Evolutionary conservation across 176 grass and related monocot genomes (phyloP).

Genomic region (Oryza meridionalis): DNA sequence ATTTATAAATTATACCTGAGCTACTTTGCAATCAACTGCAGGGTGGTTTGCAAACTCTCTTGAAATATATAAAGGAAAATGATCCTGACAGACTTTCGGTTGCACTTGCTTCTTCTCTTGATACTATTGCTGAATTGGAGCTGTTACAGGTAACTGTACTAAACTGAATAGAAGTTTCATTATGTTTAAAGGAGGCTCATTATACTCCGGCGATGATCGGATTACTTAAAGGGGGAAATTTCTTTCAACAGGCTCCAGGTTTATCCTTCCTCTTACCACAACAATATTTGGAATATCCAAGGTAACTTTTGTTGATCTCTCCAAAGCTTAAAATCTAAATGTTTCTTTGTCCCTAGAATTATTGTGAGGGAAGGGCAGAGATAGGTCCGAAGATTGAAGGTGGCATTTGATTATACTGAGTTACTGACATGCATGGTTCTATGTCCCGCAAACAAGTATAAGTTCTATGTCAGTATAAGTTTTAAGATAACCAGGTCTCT

Average conservation of each 20-base stretch:
- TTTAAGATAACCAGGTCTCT: conserved; percentile 8
- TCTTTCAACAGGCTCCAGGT: conserved; percentile 70
- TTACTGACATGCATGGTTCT: no score
- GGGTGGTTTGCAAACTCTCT: conserved; percentile 81
- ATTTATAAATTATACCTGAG: conserved; percentile 18
- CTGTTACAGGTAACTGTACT: conserved; percentile 65
- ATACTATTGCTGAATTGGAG: conserved; percentile 81
- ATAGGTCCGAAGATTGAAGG: background rate
- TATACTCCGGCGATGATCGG: conserved; percentile 1
- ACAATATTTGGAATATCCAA: conserved; percentile 86
- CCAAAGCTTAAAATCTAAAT: background rate
- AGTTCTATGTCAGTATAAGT: no score
- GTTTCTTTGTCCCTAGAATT: conserved; percentile 24
- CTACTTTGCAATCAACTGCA: conserved; percentile 41
- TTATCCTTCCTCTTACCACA: conserved; percentile 91
- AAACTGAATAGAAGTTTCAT: conserved; percentile 16
- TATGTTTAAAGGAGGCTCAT: conserved; percentile 24
- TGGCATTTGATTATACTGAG: background rate
- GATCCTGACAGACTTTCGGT: conserved; percentile 84
- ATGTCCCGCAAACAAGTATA: no score
- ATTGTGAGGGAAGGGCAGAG: background rate
- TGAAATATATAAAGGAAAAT: conserved; percentile 76
- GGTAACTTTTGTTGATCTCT: conserved; percentile 52
- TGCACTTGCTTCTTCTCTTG: conserved; percentile 82
- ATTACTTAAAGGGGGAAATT: conserved; percentile 11